Evolutionary conservation across 75 land plant genomes (phyloP).

Genomic region (Larix kaempferi): DNA sequence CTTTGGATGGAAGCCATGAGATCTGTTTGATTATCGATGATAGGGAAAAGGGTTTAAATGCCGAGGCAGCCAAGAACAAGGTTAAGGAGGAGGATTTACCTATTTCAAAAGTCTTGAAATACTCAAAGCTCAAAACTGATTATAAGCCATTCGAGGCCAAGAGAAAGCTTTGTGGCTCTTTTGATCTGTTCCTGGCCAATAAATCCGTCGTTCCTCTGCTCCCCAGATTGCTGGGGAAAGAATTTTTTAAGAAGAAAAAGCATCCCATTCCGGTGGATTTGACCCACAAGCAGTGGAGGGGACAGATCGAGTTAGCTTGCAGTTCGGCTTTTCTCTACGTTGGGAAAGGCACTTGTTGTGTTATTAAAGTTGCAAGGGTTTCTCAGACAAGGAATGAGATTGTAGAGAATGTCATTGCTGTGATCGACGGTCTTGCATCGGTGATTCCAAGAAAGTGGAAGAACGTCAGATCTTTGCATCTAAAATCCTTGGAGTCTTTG

Average conservation of each 20-base stretch:
- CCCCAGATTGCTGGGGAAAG: constrained; percentile 63
- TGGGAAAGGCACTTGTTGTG: constrained; percentile 65
- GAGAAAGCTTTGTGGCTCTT: constrained; percentile 76
- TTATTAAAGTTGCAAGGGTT: constrained; percentile 53
- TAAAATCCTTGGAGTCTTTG: constrained; percentile 73
- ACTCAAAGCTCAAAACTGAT: constrained; percentile 62
- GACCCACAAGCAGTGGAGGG: constrained; percentile 52
- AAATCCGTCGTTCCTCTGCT: constrained; percentile 48
- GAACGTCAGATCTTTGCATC: constrained; percentile 54
- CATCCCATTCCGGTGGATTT: constrained; percentile 73
- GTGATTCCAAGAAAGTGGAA: constrained; percentile 69
- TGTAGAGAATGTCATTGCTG: constrained; percentile 63
- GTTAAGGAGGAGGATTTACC: constrained; percentile 44
- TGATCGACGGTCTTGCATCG: constrained; percentile 55
- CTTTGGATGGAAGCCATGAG: constrained; percentile 32
- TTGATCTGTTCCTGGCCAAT: constrained; percentile 75
- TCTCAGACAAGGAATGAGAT: constrained; percentile 59
- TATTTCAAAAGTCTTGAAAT: constrained; percentile 54
- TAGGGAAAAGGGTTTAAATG: constrained; percentile 18
- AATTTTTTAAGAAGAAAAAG: constrained; percentile 81
- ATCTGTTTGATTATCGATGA: constrained; percentile 76
- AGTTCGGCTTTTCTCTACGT: constrained; percentile 59
- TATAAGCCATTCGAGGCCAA: constrained; percentile 61
- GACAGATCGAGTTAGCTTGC: constrained; percentile 51
- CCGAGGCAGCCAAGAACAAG: constrained; percentile 31